phyloP scores from a whole-genome alignment of 176 grass and related monocot species.

The Saccharum spontaneum region DNA sequence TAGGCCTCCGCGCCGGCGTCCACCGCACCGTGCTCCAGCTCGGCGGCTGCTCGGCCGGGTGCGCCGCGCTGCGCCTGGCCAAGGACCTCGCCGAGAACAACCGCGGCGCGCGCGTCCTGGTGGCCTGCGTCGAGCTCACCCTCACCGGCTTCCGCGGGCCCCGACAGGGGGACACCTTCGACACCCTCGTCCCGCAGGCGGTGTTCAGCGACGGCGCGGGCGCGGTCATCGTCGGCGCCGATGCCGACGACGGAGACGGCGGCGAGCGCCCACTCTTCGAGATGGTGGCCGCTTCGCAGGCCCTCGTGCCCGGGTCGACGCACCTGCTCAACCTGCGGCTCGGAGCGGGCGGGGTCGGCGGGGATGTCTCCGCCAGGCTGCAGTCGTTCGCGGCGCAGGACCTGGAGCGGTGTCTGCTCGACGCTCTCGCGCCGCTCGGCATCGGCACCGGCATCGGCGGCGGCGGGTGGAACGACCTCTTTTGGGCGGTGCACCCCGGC shows the following conservation, averaged over 20 bases:
- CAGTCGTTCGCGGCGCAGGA: background rate
- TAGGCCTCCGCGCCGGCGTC: background rate
- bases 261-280: constrained; percentile 4
- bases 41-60: background rate
- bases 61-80: background rate
- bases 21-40: constrained; percentile 14
- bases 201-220: constrained; percentile 18
- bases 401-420: background rate
- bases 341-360: background rate
- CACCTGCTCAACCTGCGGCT: background rate
- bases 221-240: background rate
- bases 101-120: constrained; percentile 25
- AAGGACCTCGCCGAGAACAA: constrained; percentile 24
- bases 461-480: background rate
- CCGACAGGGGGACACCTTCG: background rate
- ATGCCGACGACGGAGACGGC: background rate
- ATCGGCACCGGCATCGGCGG: background rate
- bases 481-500: constrained; percentile 13
- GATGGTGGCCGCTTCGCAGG: background rate
- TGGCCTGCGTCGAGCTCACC: constrained; percentile 33
- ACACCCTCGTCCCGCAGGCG: background rate
- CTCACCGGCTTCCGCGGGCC: constrained; percentile 5
- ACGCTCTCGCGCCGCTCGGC: background rate
- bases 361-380: background rate
- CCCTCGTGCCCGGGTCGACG: background rate